Evolutionary conservation across 495 filamentous ascomycete genomes (phyloP), one percentile per base, ranked within the genome.

Genomic region (Lasiosphaeria hispida): DNA sequence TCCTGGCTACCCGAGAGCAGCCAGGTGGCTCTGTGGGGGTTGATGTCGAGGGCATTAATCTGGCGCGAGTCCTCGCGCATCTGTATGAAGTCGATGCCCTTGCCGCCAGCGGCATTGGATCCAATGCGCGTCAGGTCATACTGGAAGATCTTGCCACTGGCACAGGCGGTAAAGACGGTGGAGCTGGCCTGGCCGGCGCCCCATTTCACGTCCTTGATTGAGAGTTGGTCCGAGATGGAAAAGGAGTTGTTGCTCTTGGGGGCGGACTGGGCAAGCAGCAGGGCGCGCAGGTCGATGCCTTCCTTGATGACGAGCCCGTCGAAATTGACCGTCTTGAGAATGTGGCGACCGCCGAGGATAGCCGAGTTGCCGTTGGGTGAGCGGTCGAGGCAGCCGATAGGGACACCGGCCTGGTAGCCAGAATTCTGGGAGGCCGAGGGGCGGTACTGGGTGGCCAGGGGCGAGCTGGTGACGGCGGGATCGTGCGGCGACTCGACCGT

Each of bases 1-100:
- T 97, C 94, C 73, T 96, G 92, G 68, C 92, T 92, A 19, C 89
- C 94, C 4, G 92, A 96, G 19, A 97, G 78, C 37, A 97, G 72
- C 77, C 85, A 83, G 56, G 83, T 84, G 51, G 87, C 85, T 58
- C 83, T 77, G 67, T 89, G 87, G 1, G 94, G 92, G 67, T 92
- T 96, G 72, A 97, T 90, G 41, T 90, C 91, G 38, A 98, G 77
- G 60, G 85, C 85, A 72, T 98, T 93, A 55, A 98, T 87, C 78
- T 96, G 93, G 52, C 95, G 88, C 55, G 80, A 83, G 71, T 97
- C 95, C 68, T 96, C 93, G 4, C 74, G 74, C 17, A 77, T 80
- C 54, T 91, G 85, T 55, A 85, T 86, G 52, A 87, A 78, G 67
- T 95, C 91, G 35, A 95, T 71, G 33, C 85, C 85, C 43, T 84